phyloP scores from a whole-genome alignment of 768 basidiomycete genomes.

The Mycena olivaceomarginata region DNA sequence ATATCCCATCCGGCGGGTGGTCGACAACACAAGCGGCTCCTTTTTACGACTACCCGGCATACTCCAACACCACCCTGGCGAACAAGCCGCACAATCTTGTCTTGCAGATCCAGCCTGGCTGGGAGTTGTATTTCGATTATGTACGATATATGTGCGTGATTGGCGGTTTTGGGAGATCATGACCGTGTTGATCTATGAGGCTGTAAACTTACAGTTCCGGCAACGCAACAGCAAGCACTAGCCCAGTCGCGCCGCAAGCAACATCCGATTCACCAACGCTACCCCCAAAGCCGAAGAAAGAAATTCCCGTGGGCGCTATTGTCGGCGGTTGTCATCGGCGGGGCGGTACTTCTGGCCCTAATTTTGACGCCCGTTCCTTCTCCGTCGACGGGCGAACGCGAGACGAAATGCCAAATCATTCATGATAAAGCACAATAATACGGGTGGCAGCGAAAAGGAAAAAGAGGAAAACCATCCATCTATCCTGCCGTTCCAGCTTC shows the following conservation, averaged over 20 bases:
- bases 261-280: not conserved
- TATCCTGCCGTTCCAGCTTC: no score
- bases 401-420: not conserved
- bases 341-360: not conserved
- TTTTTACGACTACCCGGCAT: not conserved
- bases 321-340: conserved; percentile 13
- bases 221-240: no score
- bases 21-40: not conserved
- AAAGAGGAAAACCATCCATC: no score
- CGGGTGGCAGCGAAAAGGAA: no score
- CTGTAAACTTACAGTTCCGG: no score
- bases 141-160: not conserved
- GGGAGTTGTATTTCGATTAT: conserved; percentile 11
- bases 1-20: not conserved
- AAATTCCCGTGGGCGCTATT: not conserved
- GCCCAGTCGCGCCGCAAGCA: not conserved
- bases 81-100: not conserved
- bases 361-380: not conserved
- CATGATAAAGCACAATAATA: no score
- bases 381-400: not conserved
- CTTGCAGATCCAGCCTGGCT: not conserved
- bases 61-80: not conserved
- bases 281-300: not conserved
- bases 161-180: not conserved
- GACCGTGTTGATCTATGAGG: not conserved